Base-by-base conservation (phyloP, 768 basidiomycete species). In the Kwoniella newhampshirensis region DNA sequence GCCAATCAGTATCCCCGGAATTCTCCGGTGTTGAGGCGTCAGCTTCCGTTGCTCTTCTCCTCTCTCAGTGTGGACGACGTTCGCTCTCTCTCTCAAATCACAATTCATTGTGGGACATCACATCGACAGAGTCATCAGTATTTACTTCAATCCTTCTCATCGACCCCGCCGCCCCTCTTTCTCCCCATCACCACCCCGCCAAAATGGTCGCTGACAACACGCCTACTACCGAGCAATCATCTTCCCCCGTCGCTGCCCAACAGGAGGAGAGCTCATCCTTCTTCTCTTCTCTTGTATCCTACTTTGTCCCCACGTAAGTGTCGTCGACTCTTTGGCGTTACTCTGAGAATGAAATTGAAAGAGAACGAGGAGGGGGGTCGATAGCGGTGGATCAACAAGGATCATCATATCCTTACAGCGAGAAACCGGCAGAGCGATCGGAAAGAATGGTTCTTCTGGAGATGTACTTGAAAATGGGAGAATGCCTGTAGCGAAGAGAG, bases 281-380 rank as follows among this genome's bases (percentile, higher is more conserved):
- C 45, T 62, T 71, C 51, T 62, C 64, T 5, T 51, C 57, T 18
- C 47, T 71, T 20, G 54, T 60, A 4, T 56, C 56, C 2, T 71
- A 66, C 51, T 64, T 71, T 58, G 51, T 71, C 15, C 70, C 70
- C 51, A 68, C 70, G 70, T 71, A 51, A 58, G 69, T 70, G 21
- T 42, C 5, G 20, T 26, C 39, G n/a, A 18, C n/a, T 49, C 21
- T 20, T n/a, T 15, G n/a, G 26, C 37, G 9, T 7, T 6, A 7
- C 25, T 18, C 6, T 26, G 15, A 13, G 11, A 17, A 17, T 25
- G n/a, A n/a, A 44, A 8, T 8, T 43, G 32, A 26, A 12, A 20
- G n/a, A 12, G 44, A 9, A 18, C n/a, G 20, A 47, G 20, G 18
- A 45, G 40, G 15, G 35, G 32, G 13, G 1, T 18, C 18, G 27